Conservation (phyloP, 1,139 yeast species). For the Eremothecium gossypii region DNA sequence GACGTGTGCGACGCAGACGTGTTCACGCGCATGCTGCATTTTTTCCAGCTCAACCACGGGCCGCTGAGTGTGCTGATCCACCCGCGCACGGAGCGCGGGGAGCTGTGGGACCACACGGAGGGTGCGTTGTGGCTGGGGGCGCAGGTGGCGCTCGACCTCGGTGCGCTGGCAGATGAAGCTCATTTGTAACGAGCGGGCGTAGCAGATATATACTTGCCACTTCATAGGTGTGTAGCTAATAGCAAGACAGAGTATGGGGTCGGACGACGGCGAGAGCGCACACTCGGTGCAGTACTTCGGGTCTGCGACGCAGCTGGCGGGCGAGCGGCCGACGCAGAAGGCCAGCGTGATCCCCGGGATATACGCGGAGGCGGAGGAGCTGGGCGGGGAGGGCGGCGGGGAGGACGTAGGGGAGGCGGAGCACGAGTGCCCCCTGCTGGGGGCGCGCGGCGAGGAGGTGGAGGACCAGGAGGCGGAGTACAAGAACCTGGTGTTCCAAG, state of each 20-base stretch:
- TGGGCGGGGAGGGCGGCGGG: neutral
- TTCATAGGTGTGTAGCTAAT: too few species aligned
- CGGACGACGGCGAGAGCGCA: too few species aligned
- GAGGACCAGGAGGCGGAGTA: slow-evolving; percentile 19
- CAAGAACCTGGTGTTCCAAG: slow-evolving; percentile 23
- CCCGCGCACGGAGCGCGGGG: slow-evolving; percentile 34
- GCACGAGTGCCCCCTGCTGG: neutral
- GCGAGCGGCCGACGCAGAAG: neutral
- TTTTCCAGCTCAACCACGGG: slow-evolving; percentile 43
- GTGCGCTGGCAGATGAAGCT: neutral
- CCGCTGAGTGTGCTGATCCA: slow-evolving; percentile 45
- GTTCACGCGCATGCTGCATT: slow-evolving; percentile 31
- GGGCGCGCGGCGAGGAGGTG: slow-evolving; percentile 15
- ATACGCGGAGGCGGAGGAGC: slow-evolving; percentile 16
- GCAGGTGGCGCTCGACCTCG: slow-evolving; percentile 5
- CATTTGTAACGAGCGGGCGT: too few species aligned
- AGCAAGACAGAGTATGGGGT: too few species aligned
- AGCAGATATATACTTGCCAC: too few species aligned
- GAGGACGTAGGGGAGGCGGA: neutral
- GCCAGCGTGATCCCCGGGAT: slow-evolving; percentile 14
- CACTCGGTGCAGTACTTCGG: too few species aligned
- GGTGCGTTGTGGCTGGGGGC: slow-evolving; percentile 50
- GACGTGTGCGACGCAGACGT: slow-evolving; percentile 31
- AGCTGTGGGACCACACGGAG: slow-evolving; percentile 40
- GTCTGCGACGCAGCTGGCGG: too few species aligned